A percentile compares a stretch with the other conserved stretches of the same genome.
phyloP scores from a whole-genome alignment of 1,284 basidiomycete species.

The Neonothopanus nambi region DNA sequence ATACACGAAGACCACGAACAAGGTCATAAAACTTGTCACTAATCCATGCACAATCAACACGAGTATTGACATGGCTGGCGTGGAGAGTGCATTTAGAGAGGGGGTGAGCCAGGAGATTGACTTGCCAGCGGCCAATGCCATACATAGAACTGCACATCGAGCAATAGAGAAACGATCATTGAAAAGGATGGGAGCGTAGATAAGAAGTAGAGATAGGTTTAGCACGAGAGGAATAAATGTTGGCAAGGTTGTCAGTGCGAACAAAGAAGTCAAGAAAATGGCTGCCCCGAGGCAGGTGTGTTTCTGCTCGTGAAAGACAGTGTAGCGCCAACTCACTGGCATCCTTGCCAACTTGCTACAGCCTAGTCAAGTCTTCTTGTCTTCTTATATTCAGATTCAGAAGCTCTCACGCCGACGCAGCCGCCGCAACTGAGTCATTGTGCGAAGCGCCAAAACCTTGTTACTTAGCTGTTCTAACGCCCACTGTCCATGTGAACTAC shows the following conservation, averaged over 20 bases:
- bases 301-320: conserved; percentile 36
- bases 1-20: conserved; percentile 40
- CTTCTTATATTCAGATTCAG: too few relatives aligned
- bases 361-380: too few relatives aligned
- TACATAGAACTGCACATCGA: conserved; percentile 37
- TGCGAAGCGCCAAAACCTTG: too few relatives aligned
- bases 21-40: conserved; percentile 45
- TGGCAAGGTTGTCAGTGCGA: conserved; percentile 52
- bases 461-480: too few relatives aligned
- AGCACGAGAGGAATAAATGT: conserved; percentile 49
- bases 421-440: too few relatives aligned
- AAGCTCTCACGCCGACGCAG: too few relatives aligned
- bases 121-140: conserved; percentile 45
- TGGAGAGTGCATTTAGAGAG: conserved; percentile 58
- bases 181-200: conserved; percentile 50
- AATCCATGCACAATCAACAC: conserved; percentile 43
- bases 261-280: conserved; percentile 37
- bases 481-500: too few relatives aligned
- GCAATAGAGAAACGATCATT: conserved; percentile 31
- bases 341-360: too few relatives aligned
- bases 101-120: conserved; percentile 48
- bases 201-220: conserved; percentile 46
- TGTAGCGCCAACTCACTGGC: conserved; percentile 3
- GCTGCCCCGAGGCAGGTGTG: conserved; percentile 38
- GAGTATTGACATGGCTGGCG: conserved; percentile 44